Conservation (phyloP, 257 asterid genomes). For the Nicotiana paniculata region DNA sequence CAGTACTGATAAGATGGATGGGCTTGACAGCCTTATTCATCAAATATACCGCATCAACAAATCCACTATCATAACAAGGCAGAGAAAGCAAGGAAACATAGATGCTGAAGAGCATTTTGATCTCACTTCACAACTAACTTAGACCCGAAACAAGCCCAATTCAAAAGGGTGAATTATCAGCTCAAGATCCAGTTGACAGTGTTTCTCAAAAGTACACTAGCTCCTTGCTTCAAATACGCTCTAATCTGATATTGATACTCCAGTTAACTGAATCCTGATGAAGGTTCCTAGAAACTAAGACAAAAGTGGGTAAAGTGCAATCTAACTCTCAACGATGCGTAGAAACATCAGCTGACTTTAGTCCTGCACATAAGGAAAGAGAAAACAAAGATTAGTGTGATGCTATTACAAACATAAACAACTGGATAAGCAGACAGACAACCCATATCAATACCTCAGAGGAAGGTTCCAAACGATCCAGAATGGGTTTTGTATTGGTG, state of each 20-base stretch:
- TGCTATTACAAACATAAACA: background rate
- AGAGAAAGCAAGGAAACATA: slow-evolving; percentile 16
- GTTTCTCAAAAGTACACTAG: slow-evolving; percentile 17
- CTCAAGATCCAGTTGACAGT: slow-evolving; percentile 27
- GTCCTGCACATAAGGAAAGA: slow-evolving; percentile 5
- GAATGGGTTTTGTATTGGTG: slow-evolving; percentile 35
- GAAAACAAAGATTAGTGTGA: background rate
- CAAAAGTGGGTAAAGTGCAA: slow-evolving; percentile 6
- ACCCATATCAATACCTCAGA: slow-evolving; percentile 34
- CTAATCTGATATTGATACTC: slow-evolving; percentile 20
- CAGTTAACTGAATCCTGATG: slow-evolving; percentile 31
- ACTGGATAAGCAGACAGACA: background rate
- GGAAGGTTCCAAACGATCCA: slow-evolving; percentile 35
- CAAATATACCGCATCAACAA: slow-evolving; percentile 26
- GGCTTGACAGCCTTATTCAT: slow-evolving; percentile 60
- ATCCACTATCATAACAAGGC: slow-evolving; percentile 11
- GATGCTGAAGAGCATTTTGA: slow-evolving; percentile 45
- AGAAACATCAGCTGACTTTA: background rate
- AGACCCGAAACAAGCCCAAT: slow-evolving; percentile 14
- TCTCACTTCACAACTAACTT: slow-evolving; percentile 18
- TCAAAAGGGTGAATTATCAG: slow-evolving; percentile 17
- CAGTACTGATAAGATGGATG: slow-evolving; percentile 29
- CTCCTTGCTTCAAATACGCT: slow-evolving; percentile 18
- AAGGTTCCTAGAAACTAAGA: background rate
- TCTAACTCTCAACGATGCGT: slow-evolving; percentile 1